Conservation (phyloP, 1,284 basidiomycete genomes). For the Neonothopanus nambi region DNA sequence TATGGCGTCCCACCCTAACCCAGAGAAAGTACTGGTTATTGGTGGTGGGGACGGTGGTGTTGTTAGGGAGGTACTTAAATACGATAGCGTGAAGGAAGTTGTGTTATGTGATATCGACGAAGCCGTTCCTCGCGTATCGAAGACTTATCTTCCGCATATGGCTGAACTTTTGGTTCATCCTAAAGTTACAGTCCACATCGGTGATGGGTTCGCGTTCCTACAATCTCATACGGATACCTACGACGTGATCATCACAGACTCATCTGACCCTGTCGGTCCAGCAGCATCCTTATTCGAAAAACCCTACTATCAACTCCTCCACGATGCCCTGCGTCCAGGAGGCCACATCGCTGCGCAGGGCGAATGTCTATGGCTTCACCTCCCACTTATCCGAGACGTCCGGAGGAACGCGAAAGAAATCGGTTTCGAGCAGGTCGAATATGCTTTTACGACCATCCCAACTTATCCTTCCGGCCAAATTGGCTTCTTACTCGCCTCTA, state of each 20-base stretch:
- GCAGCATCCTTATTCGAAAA: conserved; percentile 95
- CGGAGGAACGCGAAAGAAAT: conserved; percentile 73
- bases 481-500: conserved; percentile 92
- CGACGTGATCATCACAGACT: conserved; percentile 99
- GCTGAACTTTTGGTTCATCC: conserved; percentile 82
- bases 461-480: conserved; percentile 98
- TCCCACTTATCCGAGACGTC: conserved; percentile 84
- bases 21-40: conserved; percentile 94
- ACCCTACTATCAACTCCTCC: conserved; percentile 94
- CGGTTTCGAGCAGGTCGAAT: conserved; percentile 82
- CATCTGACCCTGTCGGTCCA: conserved; percentile 97
- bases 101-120: conserved; percentile 99
- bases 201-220: conserved; percentile 98
- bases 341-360: conserved; percentile 97
- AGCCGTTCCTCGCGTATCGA: conserved; percentile 95
- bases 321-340: conserved; percentile 86
- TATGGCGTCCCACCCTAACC: conserved; percentile 94
- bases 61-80: conserved; percentile 96
- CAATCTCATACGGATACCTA: conserved; percentile 87
- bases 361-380: conserved; percentile 95
- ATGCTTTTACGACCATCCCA: conserved; percentile 96
- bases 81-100: conserved; percentile 88
- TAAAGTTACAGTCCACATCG: conserved; percentile 87
- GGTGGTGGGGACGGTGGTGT: conserved; percentile 97
- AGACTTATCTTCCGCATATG: conserved; percentile 94